Percentiles rank a stretch among this genome's conserved stretches.
phyloP scores from a whole-genome alignment of 805 yeast genomes.

The Hanseniaspora pseudoguilliermondii region DNA sequence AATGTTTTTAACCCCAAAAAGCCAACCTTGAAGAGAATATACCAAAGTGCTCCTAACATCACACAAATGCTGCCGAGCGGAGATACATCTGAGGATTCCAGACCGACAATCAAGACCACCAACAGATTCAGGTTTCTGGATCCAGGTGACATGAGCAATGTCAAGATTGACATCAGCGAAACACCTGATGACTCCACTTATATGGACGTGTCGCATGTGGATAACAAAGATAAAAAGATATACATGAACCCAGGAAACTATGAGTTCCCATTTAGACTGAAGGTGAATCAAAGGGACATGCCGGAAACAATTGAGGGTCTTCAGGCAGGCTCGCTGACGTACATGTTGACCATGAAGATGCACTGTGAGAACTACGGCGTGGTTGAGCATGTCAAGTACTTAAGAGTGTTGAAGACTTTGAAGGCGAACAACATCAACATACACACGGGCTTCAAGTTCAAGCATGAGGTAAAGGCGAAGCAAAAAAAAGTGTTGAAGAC shows the following conservation, averaged over 20 bases:
- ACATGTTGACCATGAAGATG: constrained; percentile 60
- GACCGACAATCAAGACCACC: not conserved
- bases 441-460: constrained; percentile 15
- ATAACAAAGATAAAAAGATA: constrained; percentile 20
- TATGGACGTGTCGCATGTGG: constrained; percentile 3
- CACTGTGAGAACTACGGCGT: constrained; percentile 29
- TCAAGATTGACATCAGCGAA: constrained; percentile 1
- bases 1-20: constrained; percentile 1
- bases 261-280: constrained; percentile 70
- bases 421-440: constrained; percentile 55
- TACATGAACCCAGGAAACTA: constrained; percentile 58
- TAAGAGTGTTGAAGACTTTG: constrained; percentile 71
- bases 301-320: constrained; percentile 86
- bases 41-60: not conserved
- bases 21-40: not conserved
- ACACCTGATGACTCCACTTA: not conserved
- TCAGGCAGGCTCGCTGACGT: constrained; percentile 61
- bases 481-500: not conserved
- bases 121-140: not conserved
- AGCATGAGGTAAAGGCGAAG: constrained; percentile 8
- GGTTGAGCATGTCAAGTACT: constrained; percentile 32
- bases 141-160: not conserved
- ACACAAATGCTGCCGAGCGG: not conserved
- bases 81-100: not conserved
- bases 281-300: constrained; percentile 48